Base-by-base conservation (phyloP, 805 yeast genomes). In the Kregervanrija delftensis region DNA sequence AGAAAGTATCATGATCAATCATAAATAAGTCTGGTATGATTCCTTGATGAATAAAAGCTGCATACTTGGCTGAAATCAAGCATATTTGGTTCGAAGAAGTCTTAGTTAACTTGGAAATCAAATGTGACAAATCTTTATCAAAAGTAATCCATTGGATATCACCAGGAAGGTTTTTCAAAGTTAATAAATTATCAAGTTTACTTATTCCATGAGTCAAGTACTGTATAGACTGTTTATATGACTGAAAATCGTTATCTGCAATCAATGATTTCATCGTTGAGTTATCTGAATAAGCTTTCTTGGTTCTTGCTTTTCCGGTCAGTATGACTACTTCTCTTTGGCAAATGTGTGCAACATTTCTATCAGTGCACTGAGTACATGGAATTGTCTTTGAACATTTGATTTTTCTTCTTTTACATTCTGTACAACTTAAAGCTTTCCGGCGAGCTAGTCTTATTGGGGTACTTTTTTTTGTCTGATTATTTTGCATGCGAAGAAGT, bases 21-120 rank as follows among this genome's bases (percentile, higher is more conserved):
- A 43, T 38, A 17, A 38, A 43, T n/a, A 43, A 16, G 13, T 43
- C n/a, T 2, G 39, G 42, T 30, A 38, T 37, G 6, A 43, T 31
- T 5, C 39, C 45, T 30, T 43, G 45, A 17, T 43, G 45, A 8
- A 43, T 38, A 30, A 43, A 43, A 14, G 42, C 30, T 4, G 28
- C 30, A 39, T 38, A 39, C n/a, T 38, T 38, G 16, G 31, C 32
- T 16, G 45, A 33, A 38, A 43, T 38, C 39, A 35, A 5, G 13
- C 41, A 38, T 10, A 42, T 42, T 35, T 32, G 22, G 11, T 16
- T 33, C 6, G 41, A 38, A 9, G 30, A 13, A 5, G 8, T 4
- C 4, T 28, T 16, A 32, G 32, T 33, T 8, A 42, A 17, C 28
- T 42, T 42, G 4, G 35, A 11, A 12, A 41, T 8, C 13, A 41